Evolutionary conservation across 1,284 basidiomycete species (phyloP).

Genomic region (Apiotrichum akiyoshidainum): DNA sequence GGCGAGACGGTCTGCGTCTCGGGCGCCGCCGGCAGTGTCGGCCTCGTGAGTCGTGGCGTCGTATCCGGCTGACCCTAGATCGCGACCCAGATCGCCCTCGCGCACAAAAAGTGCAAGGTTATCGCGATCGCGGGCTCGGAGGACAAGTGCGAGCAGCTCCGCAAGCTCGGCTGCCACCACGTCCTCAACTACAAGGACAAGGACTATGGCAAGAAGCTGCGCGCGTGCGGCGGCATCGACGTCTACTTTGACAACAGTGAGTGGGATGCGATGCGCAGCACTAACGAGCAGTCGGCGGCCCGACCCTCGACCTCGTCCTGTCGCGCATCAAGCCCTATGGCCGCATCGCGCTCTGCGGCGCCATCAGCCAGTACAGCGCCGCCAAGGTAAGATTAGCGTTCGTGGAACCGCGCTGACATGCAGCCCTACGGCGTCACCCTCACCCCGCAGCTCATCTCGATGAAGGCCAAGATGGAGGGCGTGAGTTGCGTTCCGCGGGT

Average conservation of each 20-base stretch:
- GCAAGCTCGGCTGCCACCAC: slow-evolving; percentile 74
- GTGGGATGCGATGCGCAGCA: slow-evolving; percentile 53
- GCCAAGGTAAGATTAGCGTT: background rate
- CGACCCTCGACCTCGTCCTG: slow-evolving; percentile 69
- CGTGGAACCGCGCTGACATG: background rate
- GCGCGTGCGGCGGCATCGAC: slow-evolving; percentile 59
- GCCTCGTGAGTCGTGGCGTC: slow-evolving; percentile 48
- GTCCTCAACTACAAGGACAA: slow-evolving; percentile 83
- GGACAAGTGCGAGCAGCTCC: slow-evolving; percentile 80
- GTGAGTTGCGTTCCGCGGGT: background rate
- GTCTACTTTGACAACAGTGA: slow-evolving; percentile 78
- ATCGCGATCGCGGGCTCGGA: slow-evolving; percentile 74
- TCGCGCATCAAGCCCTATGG: slow-evolving; percentile 70
- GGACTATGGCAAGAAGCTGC: slow-evolving; percentile 62
- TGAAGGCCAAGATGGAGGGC: slow-evolving; percentile 73
- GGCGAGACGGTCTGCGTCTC: slow-evolving; percentile 82
- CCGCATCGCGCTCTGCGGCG: slow-evolving; percentile 70
- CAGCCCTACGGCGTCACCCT: slow-evolving; percentile 46
- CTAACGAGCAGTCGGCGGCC: slow-evolving; percentile 60
- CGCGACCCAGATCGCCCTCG: slow-evolving; percentile 61
- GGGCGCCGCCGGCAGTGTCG: slow-evolving; percentile 82
- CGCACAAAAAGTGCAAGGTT: slow-evolving; percentile 59
- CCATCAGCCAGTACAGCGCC: slow-evolving; percentile 57
- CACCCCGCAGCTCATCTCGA: slow-evolving; percentile 62
- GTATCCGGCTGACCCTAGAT: slow-evolving; percentile 55